These are phyloP conservation scores for Auriculariales sp. DNA, from an alignment of 768 basidiomycete species.

Conservation along the genomic window DNA sequence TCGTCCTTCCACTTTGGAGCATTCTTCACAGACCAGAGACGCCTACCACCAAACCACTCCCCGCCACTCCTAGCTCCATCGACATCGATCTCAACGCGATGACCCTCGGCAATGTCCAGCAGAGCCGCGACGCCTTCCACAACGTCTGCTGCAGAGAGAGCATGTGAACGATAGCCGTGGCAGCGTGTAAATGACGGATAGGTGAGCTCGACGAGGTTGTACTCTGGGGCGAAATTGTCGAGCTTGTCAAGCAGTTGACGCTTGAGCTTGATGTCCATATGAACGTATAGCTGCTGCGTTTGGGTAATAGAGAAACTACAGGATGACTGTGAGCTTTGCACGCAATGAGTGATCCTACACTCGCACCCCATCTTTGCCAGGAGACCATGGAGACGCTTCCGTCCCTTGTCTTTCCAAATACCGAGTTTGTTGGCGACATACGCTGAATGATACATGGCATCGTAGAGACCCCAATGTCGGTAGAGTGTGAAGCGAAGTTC, in stretches of 20 bases:
- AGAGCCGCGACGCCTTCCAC: conserved; percentile 81
- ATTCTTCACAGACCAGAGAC: conserved; percentile 50
- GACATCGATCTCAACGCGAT: conserved; percentile 80
- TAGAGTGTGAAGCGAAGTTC: conserved; percentile 92
- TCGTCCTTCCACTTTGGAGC: conserved; percentile 22
- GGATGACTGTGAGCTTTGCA: background rate
- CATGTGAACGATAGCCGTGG: conserved; percentile 78
- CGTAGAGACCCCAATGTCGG: conserved; percentile 95
- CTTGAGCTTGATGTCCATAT: conserved; percentile 96
- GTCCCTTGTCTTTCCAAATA: conserved; percentile 90
- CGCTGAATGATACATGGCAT: conserved; percentile 94
- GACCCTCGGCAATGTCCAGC: conserved; percentile 79
- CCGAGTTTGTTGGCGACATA: conserved; percentile 92
- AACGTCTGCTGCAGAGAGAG: conserved; percentile 83
- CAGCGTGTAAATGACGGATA: conserved; percentile 91
- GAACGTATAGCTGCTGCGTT: conserved; percentile 83
- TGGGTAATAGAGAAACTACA: conserved; percentile 82
- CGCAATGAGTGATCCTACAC: background rate
- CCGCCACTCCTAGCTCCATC: conserved; percentile 83
- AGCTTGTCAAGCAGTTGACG: conserved; percentile 64
- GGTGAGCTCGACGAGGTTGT: conserved; percentile 82
- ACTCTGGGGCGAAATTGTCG: conserved; percentile 82
- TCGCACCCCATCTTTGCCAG: conserved; percentile 96
- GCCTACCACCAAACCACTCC: conserved; percentile 88
- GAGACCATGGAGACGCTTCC: conserved; percentile 77